Evolutionary conservation across 345 rosid genomes (phyloP).

Genomic region (Brassica napus): Da-Ae NC_063439.1:2609001-2609500

Average conservation of each 20-base stretch:
- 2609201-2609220: neutral
- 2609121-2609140: conserved; percentile 3
- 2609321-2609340: neutral
- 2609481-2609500: conserved; percentile 15
- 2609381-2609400: neutral
- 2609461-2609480: conserved; percentile 15
- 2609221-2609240: too few species aligned
- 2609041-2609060: neutral
- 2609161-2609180: neutral
- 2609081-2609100: neutral
- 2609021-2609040: conserved; percentile 7
- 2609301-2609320: neutral
- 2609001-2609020: conserved; percentile 15
- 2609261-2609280: neutral
- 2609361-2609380: neutral
- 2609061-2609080: too few species aligned
- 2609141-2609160: conserved; percentile 18
- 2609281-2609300: neutral
- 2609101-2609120: neutral
- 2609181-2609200: too few species aligned
- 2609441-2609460: conserved; percentile 1
- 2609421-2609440: neutral
- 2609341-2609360: neutral
- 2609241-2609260: too few species aligned
- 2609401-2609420: neutral